Base-by-base conservation (phyloP, 371 early-diverging fungal species). In the Circinella umbellata region DNA sequence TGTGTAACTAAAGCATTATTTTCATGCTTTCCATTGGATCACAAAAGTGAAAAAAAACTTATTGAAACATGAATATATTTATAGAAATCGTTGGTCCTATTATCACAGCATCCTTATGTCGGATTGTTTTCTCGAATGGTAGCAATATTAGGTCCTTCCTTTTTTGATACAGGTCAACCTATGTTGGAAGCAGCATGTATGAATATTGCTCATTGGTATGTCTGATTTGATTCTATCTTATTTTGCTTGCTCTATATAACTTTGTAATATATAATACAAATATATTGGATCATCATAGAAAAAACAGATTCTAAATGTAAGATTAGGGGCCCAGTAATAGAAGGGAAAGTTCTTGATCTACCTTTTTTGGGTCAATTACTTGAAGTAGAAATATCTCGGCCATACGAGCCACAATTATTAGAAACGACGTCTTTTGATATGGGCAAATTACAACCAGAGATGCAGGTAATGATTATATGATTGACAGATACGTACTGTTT, bases 101-200 rank as follows among this genome's bases (percentile, higher is more conserved):
- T 97, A 42, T 91, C 95, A n/a, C 95, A 93, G 38, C 90, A 94
- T 77, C 95, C 96, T 5, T 94, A 85, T 79, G 91, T 92, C 42
- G 98, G 98, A 0, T 75, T 98, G 64, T 97, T 95, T 72, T 82
- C 90, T 15, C 78, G 89, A 34, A 61, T 96, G n/a, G 88, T 94
- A 0, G 80, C 87, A 9, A 80, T 89, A 61, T 73, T 97, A 18
- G 98, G 99, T 1, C 90, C 93, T 27, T 83, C 85, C 48, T 92
- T 89, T 72, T 93, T 92, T 78, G 93, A 92, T 63, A 81, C 86
- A 6, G 93, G 93, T n/a, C 86, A 88, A 20, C 88, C 90, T 6
- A 89, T 92, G 81, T 80, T 96, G 17, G 94, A 94, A 81, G 87
- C 93, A 0, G 94, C 95, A 3, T 89, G 90, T 64, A 90, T 90